These are phyloP conservation scores for Trichoderma polysporum DNA, from an alignment of 2,329 filamentous ascomycete species.

Conservation along the genomic window DNA sequence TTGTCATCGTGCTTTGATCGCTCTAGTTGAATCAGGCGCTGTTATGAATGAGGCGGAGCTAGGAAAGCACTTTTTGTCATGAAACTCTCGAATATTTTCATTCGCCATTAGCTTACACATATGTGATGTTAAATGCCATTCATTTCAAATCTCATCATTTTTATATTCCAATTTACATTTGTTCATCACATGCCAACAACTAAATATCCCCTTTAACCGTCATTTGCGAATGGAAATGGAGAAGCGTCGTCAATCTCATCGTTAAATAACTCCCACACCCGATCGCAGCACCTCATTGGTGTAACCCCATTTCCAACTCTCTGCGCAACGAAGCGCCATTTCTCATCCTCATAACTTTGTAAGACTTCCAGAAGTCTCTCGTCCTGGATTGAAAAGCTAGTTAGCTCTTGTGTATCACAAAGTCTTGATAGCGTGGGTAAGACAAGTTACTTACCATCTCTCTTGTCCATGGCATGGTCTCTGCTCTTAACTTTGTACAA, in stretches of 20 bases:
- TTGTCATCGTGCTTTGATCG: conserved; percentile 43
- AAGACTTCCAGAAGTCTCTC: conserved; percentile 74
- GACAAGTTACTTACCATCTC: conserved; percentile 68
- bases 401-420: background rate
- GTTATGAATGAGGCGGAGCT: conserved; percentile 38
- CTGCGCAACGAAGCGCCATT: conserved; percentile 87
- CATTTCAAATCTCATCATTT: background rate
- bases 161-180: background rate
- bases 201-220: conserved; percentile 23
- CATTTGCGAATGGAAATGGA: conserved; percentile 55
- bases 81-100: no score
- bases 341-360: conserved; percentile 85
- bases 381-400: conserved; percentile 54
- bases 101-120: no score
- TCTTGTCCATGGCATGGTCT: conserved; percentile 89
- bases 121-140: background rate
- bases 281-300: conserved; percentile 80
- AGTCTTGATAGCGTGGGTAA: fast-evolving
- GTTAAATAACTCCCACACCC: conserved; percentile 62
- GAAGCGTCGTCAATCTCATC: conserved; percentile 48
- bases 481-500: conserved; percentile 91
- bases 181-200: background rate
- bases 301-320: conserved; percentile 91
- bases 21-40: conserved; percentile 42
- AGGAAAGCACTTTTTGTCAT: conserved; percentile 19